Conservation (phyloP, 768 basidiomycete species). For the Mycena kentingensis region DNA sequence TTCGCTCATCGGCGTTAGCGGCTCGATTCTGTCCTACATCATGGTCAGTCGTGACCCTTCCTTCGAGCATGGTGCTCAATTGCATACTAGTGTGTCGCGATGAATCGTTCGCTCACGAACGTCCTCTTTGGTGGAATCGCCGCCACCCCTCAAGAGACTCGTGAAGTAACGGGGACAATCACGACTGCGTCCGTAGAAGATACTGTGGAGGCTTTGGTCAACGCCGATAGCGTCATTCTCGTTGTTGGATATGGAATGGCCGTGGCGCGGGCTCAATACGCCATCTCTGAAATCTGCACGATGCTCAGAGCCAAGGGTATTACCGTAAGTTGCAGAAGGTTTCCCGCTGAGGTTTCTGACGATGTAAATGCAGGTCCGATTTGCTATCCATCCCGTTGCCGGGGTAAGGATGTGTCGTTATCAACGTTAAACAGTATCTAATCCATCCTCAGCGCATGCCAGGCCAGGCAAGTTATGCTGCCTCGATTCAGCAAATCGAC, state of each 20-base stretch:
- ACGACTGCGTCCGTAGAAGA: slow-evolving; percentile 81
- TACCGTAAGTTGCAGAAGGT: too few relatives aligned
- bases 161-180: slow-evolving; percentile 83
- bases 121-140: slow-evolving; percentile 89
- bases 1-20: slow-evolving; percentile 86
- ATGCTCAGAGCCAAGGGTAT: slow-evolving; percentile 73
- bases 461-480: slow-evolving; percentile 13
- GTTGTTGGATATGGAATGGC: slow-evolving; percentile 71
- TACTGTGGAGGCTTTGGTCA: slow-evolving; percentile 72
- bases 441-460: slow-evolving; percentile 63
- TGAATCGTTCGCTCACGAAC: slow-evolving; percentile 86
- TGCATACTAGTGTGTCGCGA: slow-evolving; percentile 73
- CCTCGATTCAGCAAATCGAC: not conserved
- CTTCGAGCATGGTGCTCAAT: not conserved
- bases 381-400: slow-evolving; percentile 88
- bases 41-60: slow-evolving; percentile 57
- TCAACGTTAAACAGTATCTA: not conserved
- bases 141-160: slow-evolving; percentile 52
- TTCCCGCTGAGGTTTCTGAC: too few relatives aligned
- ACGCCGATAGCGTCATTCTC: slow-evolving; percentile 83
- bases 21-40: slow-evolving; percentile 89
- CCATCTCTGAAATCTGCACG: slow-evolving; percentile 72
- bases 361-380: too few relatives aligned
- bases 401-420: slow-evolving; percentile 37
- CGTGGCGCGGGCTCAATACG: slow-evolving; percentile 87